These are phyloP conservation scores for Funneliformis mosseae DNA, from an alignment of 192 early-diverging fungal genomes.

Conservation along the genomic window DNA sequence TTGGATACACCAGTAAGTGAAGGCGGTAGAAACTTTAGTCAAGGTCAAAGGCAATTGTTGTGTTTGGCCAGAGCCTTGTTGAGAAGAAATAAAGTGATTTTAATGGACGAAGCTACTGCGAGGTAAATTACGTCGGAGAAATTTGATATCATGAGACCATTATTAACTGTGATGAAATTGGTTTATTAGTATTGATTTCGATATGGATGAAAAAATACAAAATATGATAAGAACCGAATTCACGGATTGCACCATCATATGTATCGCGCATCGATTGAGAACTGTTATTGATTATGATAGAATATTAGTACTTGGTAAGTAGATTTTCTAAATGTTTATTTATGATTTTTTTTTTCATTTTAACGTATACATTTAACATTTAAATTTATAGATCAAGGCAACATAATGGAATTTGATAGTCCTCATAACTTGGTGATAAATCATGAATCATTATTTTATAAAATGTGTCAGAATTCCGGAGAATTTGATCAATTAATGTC, in stretches of 20 bases:
- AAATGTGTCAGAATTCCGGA: slow-evolving; percentile 84
- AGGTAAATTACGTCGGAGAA: neutral
- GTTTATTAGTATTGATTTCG: slow-evolving; percentile 66
- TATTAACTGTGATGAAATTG: slow-evolving; percentile 33
- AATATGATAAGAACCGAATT: slow-evolving; percentile 57
- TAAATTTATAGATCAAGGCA: slow-evolving; percentile 61
- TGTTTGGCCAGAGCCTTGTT: slow-evolving; percentile 81
- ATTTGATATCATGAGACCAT: neutral
- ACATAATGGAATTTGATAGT: slow-evolving; percentile 79
- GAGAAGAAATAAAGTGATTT: slow-evolving; percentile 60
- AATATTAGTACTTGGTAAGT: slow-evolving; percentile 45
- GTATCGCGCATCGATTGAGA: slow-evolving; percentile 62
- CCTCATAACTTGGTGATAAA: slow-evolving; percentile 72
- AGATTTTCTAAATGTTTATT: neutral
- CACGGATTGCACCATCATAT: slow-evolving; percentile 58
- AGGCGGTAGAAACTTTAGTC: slow-evolving; percentile 78
- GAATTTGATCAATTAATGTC: slow-evolving; percentile 59
- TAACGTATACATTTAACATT: neutral
- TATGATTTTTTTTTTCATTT: neutral
- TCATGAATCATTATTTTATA: slow-evolving; percentile 61
- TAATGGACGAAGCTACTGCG: slow-evolving; percentile 53
- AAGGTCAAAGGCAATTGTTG: slow-evolving; percentile 80
- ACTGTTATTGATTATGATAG: slow-evolving; percentile 74
- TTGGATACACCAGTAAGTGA: slow-evolving; percentile 82
- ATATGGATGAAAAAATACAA: slow-evolving; percentile 62